Percentiles rank a stretch among this genome's conserved stretches.
Evolutionary conservation across 371 early-diverging fungal species (phyloP).

Genomic region (Rhizopus stolonifer): DNA sequence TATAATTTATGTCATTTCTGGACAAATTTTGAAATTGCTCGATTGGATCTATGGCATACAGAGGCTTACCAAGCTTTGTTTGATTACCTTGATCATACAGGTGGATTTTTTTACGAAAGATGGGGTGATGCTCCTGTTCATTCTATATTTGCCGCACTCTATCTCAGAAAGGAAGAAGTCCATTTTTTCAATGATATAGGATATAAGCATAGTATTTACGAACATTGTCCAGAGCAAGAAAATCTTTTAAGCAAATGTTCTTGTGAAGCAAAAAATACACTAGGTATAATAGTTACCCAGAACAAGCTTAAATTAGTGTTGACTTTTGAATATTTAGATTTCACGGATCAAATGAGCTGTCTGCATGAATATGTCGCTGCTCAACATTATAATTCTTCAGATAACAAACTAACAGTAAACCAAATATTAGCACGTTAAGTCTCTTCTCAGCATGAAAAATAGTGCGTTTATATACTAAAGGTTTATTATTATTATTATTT

Average conservation of each 20-base stretch:
- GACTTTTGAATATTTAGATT: slow-evolving; percentile 21
- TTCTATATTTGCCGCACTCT: slow-evolving; percentile 74
- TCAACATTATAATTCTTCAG: slow-evolving; percentile 4
- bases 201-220: slow-evolving; percentile 68
- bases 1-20: slow-evolving; percentile 85
- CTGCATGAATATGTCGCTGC: slow-evolving; percentile 36
- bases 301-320: neutral
- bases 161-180: slow-evolving; percentile 65
- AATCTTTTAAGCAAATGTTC: slow-evolving; percentile 24
- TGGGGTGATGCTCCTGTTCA: slow-evolving; percentile 98
- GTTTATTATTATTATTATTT: too few species aligned
- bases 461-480: too few species aligned
- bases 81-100: slow-evolving; percentile 49
- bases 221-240: slow-evolving; percentile 66
- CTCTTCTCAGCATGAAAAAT: neutral
- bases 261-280: slow-evolving; percentile 32
- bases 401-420: slow-evolving; percentile 25
- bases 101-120: slow-evolving; percentile 70
- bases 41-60: slow-evolving; percentile 75
- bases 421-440: slow-evolving; percentile 20
- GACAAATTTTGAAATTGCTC: slow-evolving; percentile 93
- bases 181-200: slow-evolving; percentile 92
- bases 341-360: slow-evolving; percentile 41
- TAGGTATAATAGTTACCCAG: slow-evolving; percentile 18
- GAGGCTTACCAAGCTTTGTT: slow-evolving; percentile 55